A percentile compares a stretch with the other conserved stretches of the same genome.
Conservation (phyloP, 768 basidiomycete genomes). For the Auriscalpium microsporum region DNA sequence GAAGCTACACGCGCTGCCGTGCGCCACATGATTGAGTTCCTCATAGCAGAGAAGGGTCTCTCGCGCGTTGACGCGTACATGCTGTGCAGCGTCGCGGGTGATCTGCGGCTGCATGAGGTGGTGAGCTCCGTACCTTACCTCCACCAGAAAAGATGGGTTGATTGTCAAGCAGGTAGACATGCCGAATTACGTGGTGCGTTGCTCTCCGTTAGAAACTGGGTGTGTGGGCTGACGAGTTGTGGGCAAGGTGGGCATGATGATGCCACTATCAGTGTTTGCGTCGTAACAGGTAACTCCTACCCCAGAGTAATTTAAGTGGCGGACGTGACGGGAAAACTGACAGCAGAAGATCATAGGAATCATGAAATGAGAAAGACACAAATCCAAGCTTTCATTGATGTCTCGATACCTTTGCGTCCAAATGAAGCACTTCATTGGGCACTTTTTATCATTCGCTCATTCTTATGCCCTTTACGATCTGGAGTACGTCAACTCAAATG, state of each 20-base stretch:
- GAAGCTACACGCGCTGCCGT: constrained; percentile 49
- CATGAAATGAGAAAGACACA: not conserved
- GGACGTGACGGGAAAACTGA: too few species aligned
- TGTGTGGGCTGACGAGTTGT: not conserved
- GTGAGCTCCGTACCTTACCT: constrained; percentile 22
- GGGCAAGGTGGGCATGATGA: constrained; percentile 1
- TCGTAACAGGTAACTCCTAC: not conserved
- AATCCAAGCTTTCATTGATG: too few species aligned
- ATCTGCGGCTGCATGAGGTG: constrained; percentile 56
- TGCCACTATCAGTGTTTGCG: not conserved
- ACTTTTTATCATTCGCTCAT: too few species aligned
- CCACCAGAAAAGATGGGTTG: not conserved
- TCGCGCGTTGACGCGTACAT: constrained; percentile 47
- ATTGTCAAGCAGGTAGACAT: not conserved
- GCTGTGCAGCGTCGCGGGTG: constrained; percentile 52
- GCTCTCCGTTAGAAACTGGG: not conserved
- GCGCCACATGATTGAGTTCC: constrained; percentile 48
- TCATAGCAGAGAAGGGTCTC: constrained; percentile 36
- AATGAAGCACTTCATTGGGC: too few species aligned
- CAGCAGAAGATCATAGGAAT: too few species aligned
- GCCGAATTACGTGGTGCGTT: not conserved
- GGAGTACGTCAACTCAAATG: too few species aligned
- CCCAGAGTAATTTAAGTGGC: too few species aligned
- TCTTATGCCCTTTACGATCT: too few species aligned
- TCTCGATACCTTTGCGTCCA: too few species aligned